Base-by-base conservation (phyloP, 768 basidiomycete genomes). In the Serendipita sp. region DNA sequence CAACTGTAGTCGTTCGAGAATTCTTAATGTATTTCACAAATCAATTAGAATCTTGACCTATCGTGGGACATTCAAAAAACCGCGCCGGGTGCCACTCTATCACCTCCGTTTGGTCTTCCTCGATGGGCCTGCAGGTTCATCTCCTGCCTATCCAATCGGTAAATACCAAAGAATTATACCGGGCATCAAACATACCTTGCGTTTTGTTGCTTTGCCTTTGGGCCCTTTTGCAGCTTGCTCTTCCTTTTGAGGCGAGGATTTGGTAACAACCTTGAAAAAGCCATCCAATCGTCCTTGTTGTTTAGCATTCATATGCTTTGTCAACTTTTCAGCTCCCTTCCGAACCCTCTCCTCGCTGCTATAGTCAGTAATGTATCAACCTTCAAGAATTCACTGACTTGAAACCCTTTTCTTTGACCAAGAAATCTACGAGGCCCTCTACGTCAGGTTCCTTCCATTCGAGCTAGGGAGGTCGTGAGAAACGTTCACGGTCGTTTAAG, bases 251-350 rank as follows among this genome's bases (percentile, higher is more conserved):
- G 82, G 81, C 3, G 81, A 75, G 2, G 70, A 65, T 66, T 82
- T 83, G 1, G 81, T 73, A 68, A 87, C 83, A 11, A 83, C 82
- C 0, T 85, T 82, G 74, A 99, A 99, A 75, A 99, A 99, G 0
- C 92, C 87, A 69, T 98, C 96, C 14, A 99, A 78, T 9, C 96
- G 84, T 7, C 96, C 94, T 74, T 99, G 96, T 68, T 98, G 96
- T 70, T 97, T 98, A 34, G 84, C 82, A 61, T 82, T 84, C 58
- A 97, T 75, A 72, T 82, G 87, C 69, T 93, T 96, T 51, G 83
- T 77, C 44, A 99, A 80, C 70, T 97, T 96, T 50, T 96, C 92
- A 2, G 90, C 94, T 26, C 93, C 93, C 71, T 89, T 93, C 31
- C 95, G 83, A 2, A 99, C 91, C 22, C 96, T 86, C 9, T 99